Evolutionary conservation across 2,329 filamentous ascomycete genomes (phyloP), one percentile per base, ranked within the genome.

Genomic region (Venturia oleaginea): DNA sequence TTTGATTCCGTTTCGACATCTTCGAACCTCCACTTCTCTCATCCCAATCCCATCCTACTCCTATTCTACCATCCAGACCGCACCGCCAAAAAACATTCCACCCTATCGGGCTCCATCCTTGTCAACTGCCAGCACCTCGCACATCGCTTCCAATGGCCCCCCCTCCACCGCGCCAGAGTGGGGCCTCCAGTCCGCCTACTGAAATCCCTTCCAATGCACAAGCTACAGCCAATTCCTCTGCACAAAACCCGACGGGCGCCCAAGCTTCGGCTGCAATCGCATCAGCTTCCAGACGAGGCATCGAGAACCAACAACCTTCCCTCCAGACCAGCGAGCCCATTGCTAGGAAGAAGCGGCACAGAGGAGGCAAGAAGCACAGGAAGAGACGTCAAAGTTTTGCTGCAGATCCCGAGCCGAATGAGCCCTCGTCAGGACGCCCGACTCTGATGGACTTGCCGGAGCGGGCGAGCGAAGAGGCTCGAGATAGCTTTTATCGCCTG

Each of bases 401-500:
- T 13, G 54, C 55, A 13, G 22, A 37, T 24, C 10, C 34, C 10
- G 63, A 64, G 4, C 22, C 38, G 11, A 27, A 22, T 22, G 38
- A 59, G 7, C n/a, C 13, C 1, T 24, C 30, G 11, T n/a, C 38
- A 22, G 57, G 22, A 27, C 34, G 54, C 8, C 57, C 57, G 8
- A 51, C 34, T n/a, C 38, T 60, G 24, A 48, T 40, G 38, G 38
- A 5, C 38, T 22, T 64, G 22, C 63, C 57, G 8, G 54, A 59
- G 32, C 32, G 24, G 1, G 54, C 55, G 27, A 51, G 54, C 55
- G 42, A 59, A n/a, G 57, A 64, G 11, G 54, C 59, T n/a, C 34
- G 64, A 54, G 64, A 65, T 3, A 65, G 43, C 46, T 84, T 85
- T 71, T 86, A 86, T 72, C 78, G 80, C 48, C 71, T 84, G 62